Evolutionary conservation across 1,284 basidiomycete genomes (phyloP).

Genomic region (Papiliotrema laurentii): DNA sequence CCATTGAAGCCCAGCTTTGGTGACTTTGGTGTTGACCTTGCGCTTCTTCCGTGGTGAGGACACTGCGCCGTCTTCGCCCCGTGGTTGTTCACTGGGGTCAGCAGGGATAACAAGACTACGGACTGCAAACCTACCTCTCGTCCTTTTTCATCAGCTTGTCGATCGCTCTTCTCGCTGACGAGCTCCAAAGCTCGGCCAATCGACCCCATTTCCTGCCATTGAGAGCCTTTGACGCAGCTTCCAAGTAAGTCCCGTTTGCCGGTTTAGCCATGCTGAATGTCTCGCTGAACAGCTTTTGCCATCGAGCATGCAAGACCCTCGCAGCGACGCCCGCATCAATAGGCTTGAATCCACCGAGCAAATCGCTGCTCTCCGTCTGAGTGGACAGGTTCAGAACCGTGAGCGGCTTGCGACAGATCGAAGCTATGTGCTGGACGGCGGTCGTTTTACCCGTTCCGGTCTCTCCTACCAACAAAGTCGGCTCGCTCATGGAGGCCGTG

Average conservation of each 20-base stretch:
- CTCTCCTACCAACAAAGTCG: slow-evolving; percentile 90
- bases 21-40: slow-evolving; percentile 54
- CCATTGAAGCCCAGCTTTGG: slow-evolving; percentile 57
- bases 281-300: slow-evolving; percentile 75
- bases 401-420: slow-evolving; percentile 69
- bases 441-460: slow-evolving; percentile 99
- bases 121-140: slow-evolving; percentile 30
- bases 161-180: slow-evolving; percentile 47
- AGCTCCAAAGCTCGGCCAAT: slow-evolving; percentile 70
- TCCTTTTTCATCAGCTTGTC: slow-evolving; percentile 52
- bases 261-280: slow-evolving; percentile 83
- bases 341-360: slow-evolving; percentile 94
- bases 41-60: slow-evolving; percentile 64
- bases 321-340: slow-evolving; percentile 80
- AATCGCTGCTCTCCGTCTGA: slow-evolving; percentile 92
- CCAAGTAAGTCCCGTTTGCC: slow-evolving; percentile 76
- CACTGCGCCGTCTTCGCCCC: background rate
- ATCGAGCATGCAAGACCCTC: slow-evolving; percentile 67
- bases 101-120: background rate
- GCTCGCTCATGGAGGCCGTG: slow-evolving; percentile 70
- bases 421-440: slow-evolving; percentile 79
- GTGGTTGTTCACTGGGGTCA: slow-evolving; percentile 25
- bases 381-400: slow-evolving; percentile 92
- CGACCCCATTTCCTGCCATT: slow-evolving; percentile 80
- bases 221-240: slow-evolving; percentile 77